Percentiles rank a stretch among this genome's conserved stretches.
These are phyloP conservation scores for Russula brevipes DNA, from an alignment of 768 basidiomycete species.

Conservation along the genomic window DNA sequence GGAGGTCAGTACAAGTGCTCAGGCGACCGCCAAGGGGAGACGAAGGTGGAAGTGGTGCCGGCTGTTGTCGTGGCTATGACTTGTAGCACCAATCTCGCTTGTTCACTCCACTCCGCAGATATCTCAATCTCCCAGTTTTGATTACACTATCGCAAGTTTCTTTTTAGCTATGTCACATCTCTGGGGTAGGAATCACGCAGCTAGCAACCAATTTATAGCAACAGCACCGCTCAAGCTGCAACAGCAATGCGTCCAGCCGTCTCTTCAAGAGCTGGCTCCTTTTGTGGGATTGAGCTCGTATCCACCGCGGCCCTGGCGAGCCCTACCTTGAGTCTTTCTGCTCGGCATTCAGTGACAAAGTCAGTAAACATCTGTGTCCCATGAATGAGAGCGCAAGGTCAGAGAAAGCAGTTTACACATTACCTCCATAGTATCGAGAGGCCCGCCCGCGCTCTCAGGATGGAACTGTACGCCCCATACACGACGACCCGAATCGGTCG, in stretches of 20 bases:
- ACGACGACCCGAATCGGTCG: constrained; percentile 78
- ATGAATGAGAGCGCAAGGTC: constrained; percentile 2
- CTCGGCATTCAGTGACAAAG: constrained; percentile 77
- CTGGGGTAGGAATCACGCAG: no score
- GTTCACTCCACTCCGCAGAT: background rate
- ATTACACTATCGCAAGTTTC: background rate
- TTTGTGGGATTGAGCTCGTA: constrained; percentile 26
- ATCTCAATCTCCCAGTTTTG: background rate
- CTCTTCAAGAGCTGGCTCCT: constrained; percentile 20
- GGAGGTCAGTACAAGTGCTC: no score
- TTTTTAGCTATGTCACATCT: background rate
- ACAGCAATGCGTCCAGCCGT: constrained; percentile 28
- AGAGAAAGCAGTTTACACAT: background rate
- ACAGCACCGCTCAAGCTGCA: constrained; percentile 26
- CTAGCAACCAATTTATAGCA: background rate
- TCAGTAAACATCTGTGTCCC: constrained; percentile 82
- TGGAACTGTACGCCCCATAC: constrained; percentile 99
- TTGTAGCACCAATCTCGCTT: background rate
- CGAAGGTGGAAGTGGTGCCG: no score
- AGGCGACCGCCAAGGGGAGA: no score
- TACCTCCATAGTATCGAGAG: constrained; percentile 96
- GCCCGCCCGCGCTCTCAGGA: constrained; percentile 97
- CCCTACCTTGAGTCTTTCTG: constrained; percentile 40
- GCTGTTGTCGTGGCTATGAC: no score
- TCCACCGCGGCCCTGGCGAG: constrained; percentile 25